Percentiles rank a stretch among this genome's conserved stretches.
phyloP scores from a whole-genome alignment of 192 early-diverging fungal species.

The Haplosporangium gracile region DNA sequence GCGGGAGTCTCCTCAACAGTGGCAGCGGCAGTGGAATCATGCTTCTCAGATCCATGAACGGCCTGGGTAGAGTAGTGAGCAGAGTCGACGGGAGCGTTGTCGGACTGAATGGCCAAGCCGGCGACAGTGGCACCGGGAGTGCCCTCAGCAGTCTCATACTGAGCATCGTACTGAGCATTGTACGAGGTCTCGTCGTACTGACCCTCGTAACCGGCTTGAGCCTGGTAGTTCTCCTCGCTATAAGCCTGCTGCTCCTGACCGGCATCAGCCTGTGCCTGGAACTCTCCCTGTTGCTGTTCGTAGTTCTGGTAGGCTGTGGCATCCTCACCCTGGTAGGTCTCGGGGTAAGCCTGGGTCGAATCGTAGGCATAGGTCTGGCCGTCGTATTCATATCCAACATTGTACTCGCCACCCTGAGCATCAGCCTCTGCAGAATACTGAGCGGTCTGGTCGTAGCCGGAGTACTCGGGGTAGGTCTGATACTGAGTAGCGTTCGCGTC shows the following conservation, averaged over 20 bases:
- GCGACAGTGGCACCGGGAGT: constrained; percentile 17
- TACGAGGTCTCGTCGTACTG: constrained; percentile 27
- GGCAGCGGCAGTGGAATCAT: not conserved
- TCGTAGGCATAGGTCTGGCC: constrained; percentile 28
- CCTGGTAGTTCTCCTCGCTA: constrained; percentile 17
- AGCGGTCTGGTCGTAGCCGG: constrained; percentile 20
- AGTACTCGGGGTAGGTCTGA: not conserved
- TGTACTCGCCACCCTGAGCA: constrained; percentile 8
- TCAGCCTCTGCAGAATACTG: constrained; percentile 17
- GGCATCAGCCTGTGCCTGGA: constrained; percentile 13
- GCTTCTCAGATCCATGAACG: constrained; percentile 25
- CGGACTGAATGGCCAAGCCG: constrained; percentile 16
- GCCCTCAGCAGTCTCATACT: constrained; percentile 8
- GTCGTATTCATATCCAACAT: constrained; percentile 12
- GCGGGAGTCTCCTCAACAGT: not conserved
- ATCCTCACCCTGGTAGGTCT: constrained; percentile 24
- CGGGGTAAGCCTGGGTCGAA: constrained; percentile 12
- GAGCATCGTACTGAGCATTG: constrained; percentile 21
- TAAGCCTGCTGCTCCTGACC: constrained; percentile 11
- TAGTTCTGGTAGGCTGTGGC: constrained; percentile 10
- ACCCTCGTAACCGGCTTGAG: constrained; percentile 6
- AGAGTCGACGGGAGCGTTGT: constrained; percentile 20
- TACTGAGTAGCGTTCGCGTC: constrained; percentile 5
- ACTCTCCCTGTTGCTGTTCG: constrained; percentile 19
- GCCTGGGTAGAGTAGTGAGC: constrained; percentile 13